Conservation (phyloP, 345 rosid species). For the Melaleuca alternifolia region DNA sequence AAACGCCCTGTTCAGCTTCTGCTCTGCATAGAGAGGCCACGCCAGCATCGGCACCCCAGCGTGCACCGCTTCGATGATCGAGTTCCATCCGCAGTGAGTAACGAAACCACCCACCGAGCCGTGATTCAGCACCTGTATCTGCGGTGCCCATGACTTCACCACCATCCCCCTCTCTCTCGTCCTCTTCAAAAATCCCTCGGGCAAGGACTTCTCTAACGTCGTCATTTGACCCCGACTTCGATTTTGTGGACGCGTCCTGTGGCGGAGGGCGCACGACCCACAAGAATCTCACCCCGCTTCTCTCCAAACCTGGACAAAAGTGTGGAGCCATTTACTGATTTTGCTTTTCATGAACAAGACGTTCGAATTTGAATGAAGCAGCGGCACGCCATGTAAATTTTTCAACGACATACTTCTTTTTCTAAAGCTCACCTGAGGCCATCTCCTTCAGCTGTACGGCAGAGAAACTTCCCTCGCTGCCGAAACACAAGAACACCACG, state of each 20-base stretch:
- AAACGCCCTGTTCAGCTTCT: not conserved
- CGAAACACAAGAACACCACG: conserved; percentile 1
- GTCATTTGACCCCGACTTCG: not conserved
- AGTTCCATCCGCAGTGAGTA: conserved; percentile 7
- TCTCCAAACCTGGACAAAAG: not conserved
- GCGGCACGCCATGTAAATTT: not conserved
- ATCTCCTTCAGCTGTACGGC: not conserved
- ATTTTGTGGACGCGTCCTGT: not conserved
- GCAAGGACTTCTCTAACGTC: not conserved
- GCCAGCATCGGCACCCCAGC: not conserved
- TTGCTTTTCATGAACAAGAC: not conserved
- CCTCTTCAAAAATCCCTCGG: conserved; percentile 1
- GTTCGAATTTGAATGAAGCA: not conserved
- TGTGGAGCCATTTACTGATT: too few species aligned
- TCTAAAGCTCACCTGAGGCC: not conserved
- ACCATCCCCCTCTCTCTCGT: conserved; percentile 1
- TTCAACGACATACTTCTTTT: not conserved
- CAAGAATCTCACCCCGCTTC: conserved; percentile 1
- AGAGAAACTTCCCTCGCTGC: conserved; percentile 1
- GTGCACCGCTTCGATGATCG: not conserved
- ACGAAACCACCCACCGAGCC: conserved; percentile 1
- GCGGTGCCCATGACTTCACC: conserved; percentile 3
- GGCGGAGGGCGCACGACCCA: conserved; percentile 1
- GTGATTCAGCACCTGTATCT: not conserved
- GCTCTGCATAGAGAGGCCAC: conserved; percentile 7